Base-by-base conservation (phyloP, 148 eudicot species). In the Spergularia marina region DNA sequence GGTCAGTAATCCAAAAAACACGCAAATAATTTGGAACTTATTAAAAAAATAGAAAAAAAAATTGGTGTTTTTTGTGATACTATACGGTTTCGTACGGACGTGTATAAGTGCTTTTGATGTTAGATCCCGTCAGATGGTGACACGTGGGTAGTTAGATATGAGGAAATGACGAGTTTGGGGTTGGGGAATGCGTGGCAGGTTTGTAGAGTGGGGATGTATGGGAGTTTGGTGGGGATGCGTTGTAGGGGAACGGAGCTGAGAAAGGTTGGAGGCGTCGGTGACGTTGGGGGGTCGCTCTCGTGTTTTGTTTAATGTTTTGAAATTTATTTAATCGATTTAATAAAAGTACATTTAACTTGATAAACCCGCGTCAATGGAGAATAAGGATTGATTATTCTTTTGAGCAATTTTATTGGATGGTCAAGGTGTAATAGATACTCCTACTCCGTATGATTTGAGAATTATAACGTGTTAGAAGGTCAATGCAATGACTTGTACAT, bases 221-320 rank as follows among this genome's bases (percentile, higher is more conserved):
- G 63, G 6, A 17, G 7, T 40, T n/a, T 39, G 69, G 39, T 65
- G 53, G 30, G n/a, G 7, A 8, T 23, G 57, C 25, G 62, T 53
- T 18, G 70, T 9, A 74, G 76, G 15, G 56, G 44, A 69, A 10
- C 36, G n/a, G 11, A 51, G 66, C 51, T 6, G 49, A 58, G 62
- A 58, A n/a, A n/a, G 21, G 21, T 58, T 1, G 41, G 52, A 25
- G 41, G 56, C 49, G 76, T 73, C 76, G 76, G 76, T 73, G 76
- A 64, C 4, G 39, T 10, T 64, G 39, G 15, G 40, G 2, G 20
- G 49, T 64, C 49, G 16, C 40, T 10, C 6, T 62, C 14, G 8
- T 39, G 11, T 64, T 36, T 64, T 5, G 40, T 8, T 53, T 53
- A 16, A 12, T 4, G 12, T 4, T 11, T 12, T 12, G 2, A 53